Evolutionary conservation across 2,329 filamentous ascomycete species (phyloP), one percentile per base, ranked within the genome.

Genomic region (Colletotrichum spinosum): DNA sequence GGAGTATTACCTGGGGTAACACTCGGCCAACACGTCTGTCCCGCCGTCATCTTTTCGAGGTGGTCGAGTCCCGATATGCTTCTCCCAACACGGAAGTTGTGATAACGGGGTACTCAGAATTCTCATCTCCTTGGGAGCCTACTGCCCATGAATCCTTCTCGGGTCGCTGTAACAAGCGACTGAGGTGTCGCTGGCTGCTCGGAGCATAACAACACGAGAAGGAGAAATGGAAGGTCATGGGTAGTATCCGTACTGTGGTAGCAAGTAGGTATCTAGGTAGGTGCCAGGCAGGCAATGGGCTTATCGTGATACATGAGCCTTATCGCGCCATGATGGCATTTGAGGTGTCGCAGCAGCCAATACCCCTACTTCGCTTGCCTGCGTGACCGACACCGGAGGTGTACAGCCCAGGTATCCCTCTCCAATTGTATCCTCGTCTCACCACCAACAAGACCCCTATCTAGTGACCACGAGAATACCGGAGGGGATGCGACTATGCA

Each of bases 281-380:
- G 44, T 15, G n/a, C 44, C 13, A 15, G 10, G 15, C 15, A 25
- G 4, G 25, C 25, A 4, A 25, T 45, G n/a, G 59, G 45, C 63
- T 67, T 67, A 67, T 67, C 64, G 64, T 45, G 63, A 64, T 62
- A 64, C 41, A 55, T 67, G 64, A 55, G 57, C 57, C 66, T 68
- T 68, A 68, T 68, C 66, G 66, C 63, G 66, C 50, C 63, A 68
- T 68, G 66, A 67, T 68, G 58, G 57, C 66, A 62, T 52, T 58
- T 60, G 39, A 57, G 50, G 50, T 51, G 52, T 46, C 12, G 44
- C 62, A 46, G 48, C 55, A 62, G 51, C 62, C 56, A 55, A 60
- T 56, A 67, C 55, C 60, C 61, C 38, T 65, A 60, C 61, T 37
- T 37, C 12, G 48, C 42, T 42, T 41, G 45, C 13, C 52, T 35